These are phyloP conservation scores for Bidens hawaiensis DNA, from an alignment of 140 eudicot genomes.

Conservation along the genomic window DNA sequence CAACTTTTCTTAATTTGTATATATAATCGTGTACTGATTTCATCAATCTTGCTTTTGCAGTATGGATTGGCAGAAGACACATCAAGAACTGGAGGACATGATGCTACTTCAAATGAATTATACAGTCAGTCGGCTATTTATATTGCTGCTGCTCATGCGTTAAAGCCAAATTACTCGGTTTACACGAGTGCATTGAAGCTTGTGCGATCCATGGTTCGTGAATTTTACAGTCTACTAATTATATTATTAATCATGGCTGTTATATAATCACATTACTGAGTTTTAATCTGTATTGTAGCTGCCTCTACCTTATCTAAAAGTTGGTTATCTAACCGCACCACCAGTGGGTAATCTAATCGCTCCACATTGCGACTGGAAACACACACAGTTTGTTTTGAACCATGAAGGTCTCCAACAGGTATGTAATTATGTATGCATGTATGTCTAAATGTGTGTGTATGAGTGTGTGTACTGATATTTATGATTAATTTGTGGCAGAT, in stretches of 20 bases:
- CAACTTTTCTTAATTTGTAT: too few relatives aligned
- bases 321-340: constrained; percentile 89
- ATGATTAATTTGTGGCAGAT: too few relatives aligned
- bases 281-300: constrained; percentile 46
- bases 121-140: too few relatives aligned
- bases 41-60: too few relatives aligned
- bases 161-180: too few relatives aligned
- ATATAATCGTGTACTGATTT: too few relatives aligned
- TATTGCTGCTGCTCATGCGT: too few relatives aligned
- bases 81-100: too few relatives aligned
- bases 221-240: neutral
- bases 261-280: constrained; percentile 8
- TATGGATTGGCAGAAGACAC: too few relatives aligned
- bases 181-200: constrained; percentile 94
- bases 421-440: neutral
- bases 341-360: constrained; percentile 74
- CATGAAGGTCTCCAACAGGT: constrained; percentile 95
- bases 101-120: too few relatives aligned
- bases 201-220: constrained; percentile 93
- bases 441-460: too few relatives aligned
- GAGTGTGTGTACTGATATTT: too few relatives aligned
- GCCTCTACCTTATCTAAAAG: constrained; percentile 82
- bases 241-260: neutral
- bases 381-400: constrained; percentile 68
- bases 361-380: constrained; percentile 92